These are phyloP conservation scores for Somion occarium DNA, from an alignment of 1,284 basidiomycete genomes.

Conservation along the genomic window DNA sequence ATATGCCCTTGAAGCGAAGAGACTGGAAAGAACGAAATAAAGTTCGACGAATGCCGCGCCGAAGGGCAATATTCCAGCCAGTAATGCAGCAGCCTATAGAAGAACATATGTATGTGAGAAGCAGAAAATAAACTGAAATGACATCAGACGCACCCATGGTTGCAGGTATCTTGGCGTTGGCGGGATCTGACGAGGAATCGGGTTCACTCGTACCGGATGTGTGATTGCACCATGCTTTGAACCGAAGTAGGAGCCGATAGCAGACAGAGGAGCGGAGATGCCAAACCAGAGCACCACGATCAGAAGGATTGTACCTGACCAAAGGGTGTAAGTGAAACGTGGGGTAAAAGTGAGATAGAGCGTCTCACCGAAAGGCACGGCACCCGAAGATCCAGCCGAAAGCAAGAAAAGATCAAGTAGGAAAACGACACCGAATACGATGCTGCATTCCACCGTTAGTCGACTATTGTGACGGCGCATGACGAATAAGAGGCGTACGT, in stretches of 20 bases:
- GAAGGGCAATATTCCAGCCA: constrained; percentile 92
- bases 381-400: constrained; percentile 84
- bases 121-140: constrained; percentile 5
- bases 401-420: constrained; percentile 86
- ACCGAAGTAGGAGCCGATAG: constrained; percentile 74
- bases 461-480: constrained; percentile 1
- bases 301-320: constrained; percentile 81
- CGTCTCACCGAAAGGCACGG: constrained; percentile 84
- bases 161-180: constrained; percentile 80
- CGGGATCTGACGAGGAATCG: constrained; percentile 90
- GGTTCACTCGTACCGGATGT: constrained; percentile 86
- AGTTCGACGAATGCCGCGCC: constrained; percentile 94
- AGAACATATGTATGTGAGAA: background rate
- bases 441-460: constrained; percentile 32
- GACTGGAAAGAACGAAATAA: constrained; percentile 89
- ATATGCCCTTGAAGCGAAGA: constrained; percentile 92
- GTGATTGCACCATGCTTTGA: constrained; percentile 79
- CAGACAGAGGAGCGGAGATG: constrained; percentile 84
- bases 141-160: constrained; percentile 53
- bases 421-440: constrained; percentile 82
- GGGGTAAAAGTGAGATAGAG: constrained; percentile 1
- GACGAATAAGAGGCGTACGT: constrained; percentile 47
- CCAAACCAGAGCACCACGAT: constrained; percentile 95
- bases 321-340: constrained; percentile 6
- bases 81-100: constrained; percentile 64